A percentile compares a stretch with the other conserved stretches of the same genome.
These are phyloP conservation scores for Lasiodiplodia sp. DNA, from an alignment of 2,329 filamentous ascomycete genomes.

Conservation along the genomic window DNA sequence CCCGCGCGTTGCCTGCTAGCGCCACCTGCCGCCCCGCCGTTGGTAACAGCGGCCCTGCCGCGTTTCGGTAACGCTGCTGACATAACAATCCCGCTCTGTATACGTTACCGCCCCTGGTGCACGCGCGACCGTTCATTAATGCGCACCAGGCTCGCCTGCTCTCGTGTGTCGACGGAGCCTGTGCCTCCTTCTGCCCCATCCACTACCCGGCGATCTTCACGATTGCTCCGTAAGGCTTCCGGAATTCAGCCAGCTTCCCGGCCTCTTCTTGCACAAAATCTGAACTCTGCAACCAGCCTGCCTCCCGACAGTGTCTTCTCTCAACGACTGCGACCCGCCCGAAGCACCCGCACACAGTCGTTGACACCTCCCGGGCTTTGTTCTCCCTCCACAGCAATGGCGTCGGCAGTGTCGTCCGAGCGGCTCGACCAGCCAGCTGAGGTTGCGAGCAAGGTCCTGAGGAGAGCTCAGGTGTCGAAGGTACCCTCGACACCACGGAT, in stretches of 20 bases:
- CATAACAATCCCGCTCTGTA: background rate
- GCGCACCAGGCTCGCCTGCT: constrained; percentile 26
- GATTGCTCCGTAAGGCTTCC: constrained; percentile 28
- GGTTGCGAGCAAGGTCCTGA: constrained; percentile 52
- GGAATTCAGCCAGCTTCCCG: constrained; percentile 30
- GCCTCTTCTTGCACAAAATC: constrained; percentile 30
- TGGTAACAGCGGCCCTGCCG: background rate
- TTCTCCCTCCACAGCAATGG: constrained; percentile 25
- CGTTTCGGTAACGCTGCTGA: constrained; percentile 1
- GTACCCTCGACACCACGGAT: constrained; percentile 37
- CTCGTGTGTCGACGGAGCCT: constrained; percentile 28
- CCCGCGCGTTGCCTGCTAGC: constrained; percentile 16
- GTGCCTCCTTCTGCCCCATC: constrained; percentile 29
- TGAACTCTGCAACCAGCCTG: constrained; percentile 24
- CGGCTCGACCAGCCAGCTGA: constrained; percentile 44
- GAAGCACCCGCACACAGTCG: constrained; percentile 6
- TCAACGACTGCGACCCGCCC: constrained; percentile 18
- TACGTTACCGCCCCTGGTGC: constrained; percentile 7
- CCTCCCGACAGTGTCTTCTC: background rate
- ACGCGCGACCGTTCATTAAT: constrained; percentile 24
- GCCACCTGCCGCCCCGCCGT: constrained; percentile 1
- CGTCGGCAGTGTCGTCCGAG: constrained; percentile 34
- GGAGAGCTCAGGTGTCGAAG: constrained; percentile 54
- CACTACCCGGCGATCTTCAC: constrained; percentile 30
- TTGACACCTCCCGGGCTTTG: constrained; percentile 15